Evolutionary conservation across 2,329 filamentous ascomycete genomes (phyloP).

Genomic region (Trichoderma gracile): DNA sequence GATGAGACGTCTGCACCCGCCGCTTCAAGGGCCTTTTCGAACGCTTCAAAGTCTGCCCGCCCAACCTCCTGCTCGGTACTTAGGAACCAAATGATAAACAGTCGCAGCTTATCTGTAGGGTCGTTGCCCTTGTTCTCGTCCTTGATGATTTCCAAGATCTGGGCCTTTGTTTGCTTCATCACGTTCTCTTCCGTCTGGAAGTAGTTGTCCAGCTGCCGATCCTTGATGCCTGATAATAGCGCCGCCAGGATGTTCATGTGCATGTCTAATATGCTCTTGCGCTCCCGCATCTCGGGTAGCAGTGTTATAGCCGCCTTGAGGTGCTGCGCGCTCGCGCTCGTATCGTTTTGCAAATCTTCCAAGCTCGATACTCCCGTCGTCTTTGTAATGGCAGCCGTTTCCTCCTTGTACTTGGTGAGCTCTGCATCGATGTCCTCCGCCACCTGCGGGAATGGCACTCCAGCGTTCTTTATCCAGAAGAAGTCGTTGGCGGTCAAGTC

Average conservation of each 20-base stretch:
- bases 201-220: slow-evolving; percentile 91
- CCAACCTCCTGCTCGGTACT: slow-evolving; percentile 89
- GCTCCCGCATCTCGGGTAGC: slow-evolving; percentile 85
- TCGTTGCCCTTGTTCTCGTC: slow-evolving; percentile 80
- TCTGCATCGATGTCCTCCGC: slow-evolving; percentile 95
- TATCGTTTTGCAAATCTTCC: slow-evolving; percentile 89
- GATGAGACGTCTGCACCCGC: slow-evolving; percentile 75
- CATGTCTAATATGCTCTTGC: slow-evolving; percentile 93
- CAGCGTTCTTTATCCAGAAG: slow-evolving; percentile 94
- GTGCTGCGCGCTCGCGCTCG: slow-evolving; percentile 85
- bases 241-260: slow-evolving; percentile 98
- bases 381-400: slow-evolving; percentile 89
- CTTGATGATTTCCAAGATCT: slow-evolving; percentile 84
- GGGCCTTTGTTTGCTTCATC: slow-evolving; percentile 84
- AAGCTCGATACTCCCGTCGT: slow-evolving; percentile 92
- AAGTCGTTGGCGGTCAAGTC: slow-evolving; percentile 89
- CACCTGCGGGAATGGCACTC: slow-evolving; percentile 88
- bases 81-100: slow-evolving; percentile 97
- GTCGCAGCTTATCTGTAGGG: slow-evolving; percentile 81
- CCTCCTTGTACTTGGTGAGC: slow-evolving; percentile 91
- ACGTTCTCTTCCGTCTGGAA: slow-evolving; percentile 94
- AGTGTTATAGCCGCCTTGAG: slow-evolving; percentile 94
- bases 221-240: slow-evolving; percentile 76
- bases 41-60: slow-evolving; percentile 78
- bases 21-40: slow-evolving; percentile 77